Conservation (phyloP, 768 basidiomycete species). For the Kwoniella botswanensis region DNA sequence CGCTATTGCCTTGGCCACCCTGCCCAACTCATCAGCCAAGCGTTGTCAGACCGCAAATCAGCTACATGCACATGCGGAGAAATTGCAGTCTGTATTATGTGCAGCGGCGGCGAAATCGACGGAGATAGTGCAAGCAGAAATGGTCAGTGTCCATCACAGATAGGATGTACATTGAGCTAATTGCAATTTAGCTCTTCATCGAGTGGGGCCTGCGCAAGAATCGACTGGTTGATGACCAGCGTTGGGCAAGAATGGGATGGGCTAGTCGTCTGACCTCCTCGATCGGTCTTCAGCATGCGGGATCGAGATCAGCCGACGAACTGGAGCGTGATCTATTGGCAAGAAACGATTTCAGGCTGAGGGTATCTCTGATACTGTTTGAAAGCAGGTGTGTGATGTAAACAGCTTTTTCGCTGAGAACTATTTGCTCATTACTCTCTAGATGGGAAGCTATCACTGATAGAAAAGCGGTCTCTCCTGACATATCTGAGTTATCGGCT, state of each 20-base stretch:
- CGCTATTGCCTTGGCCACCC: conserved; percentile 11
- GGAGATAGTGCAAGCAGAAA: conserved; percentile 15
- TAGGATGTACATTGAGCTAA: background rate
- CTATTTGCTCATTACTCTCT: background rate
- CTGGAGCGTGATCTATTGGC: background rate
- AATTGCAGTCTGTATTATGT: conserved; percentile 20
- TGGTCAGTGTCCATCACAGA: conserved; percentile 7
- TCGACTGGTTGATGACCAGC: conserved; percentile 21
- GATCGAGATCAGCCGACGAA: background rate
- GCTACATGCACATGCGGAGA: conserved; percentile 14
- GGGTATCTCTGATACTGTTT: conserved; percentile 13
- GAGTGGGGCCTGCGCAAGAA: conserved; percentile 11
- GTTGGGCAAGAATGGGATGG: conserved; percentile 12
- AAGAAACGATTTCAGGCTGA: conserved; percentile 14
- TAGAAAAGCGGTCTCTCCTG: conserved; percentile 6
- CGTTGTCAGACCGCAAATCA: background rate
- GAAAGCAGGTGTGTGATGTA: conserved; percentile 14
- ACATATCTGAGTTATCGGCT: conserved; percentile 3
- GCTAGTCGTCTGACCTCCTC: conserved; percentile 3
- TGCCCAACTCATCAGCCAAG: background rate
- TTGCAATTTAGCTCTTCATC: background rate
- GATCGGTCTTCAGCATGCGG: conserved; percentile 15
- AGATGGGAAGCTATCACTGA: conserved; percentile 24
- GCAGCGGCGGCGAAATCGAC: conserved; percentile 19
- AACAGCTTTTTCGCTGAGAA: background rate